phyloP scores from a whole-genome alignment of 2,329 filamentous ascomycete genomes.

The Aspergillus pseudoviridinutans region DNA sequence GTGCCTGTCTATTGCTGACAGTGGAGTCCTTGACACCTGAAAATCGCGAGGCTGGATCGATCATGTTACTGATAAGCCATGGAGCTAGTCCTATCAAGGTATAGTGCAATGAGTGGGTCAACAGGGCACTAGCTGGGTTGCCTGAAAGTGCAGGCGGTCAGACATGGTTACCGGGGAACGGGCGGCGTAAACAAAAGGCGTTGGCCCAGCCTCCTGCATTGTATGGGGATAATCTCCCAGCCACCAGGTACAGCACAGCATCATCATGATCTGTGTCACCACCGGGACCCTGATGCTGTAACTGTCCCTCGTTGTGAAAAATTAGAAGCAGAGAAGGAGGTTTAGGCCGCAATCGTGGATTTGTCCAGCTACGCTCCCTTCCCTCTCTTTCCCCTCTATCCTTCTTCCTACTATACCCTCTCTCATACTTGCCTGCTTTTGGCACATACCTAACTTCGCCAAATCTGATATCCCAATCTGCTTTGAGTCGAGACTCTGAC shows the following conservation, averaged over 20 bases:
- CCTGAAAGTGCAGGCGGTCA: conserved; percentile 26
- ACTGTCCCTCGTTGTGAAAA: conserved; percentile 5
- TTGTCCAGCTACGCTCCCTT: conserved; percentile 36
- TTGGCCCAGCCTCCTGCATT: conserved; percentile 41
- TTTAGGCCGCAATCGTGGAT: conserved; percentile 16
- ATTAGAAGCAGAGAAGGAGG: background rate
- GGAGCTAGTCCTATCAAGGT: conserved; percentile 9
- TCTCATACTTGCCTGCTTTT: conserved; percentile 18
- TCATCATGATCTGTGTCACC: background rate
- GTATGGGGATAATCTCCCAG: background rate
- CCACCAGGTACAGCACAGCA: background rate
- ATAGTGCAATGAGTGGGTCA: conserved; percentile 3
- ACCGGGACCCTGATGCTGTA: background rate
- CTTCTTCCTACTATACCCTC: conserved; percentile 18
- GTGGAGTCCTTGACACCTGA: conserved; percentile 1
- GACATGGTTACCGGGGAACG: conserved; percentile 33
- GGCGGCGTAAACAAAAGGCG: conserved; percentile 37
- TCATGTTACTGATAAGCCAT: conserved; percentile 13
- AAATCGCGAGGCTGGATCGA: conserved; percentile 17
- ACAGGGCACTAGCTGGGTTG: conserved; percentile 6
- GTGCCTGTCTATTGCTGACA: conserved; percentile 1
- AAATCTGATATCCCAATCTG: background rate
- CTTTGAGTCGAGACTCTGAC: conserved; percentile 23
- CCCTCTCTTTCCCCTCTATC: conserved; percentile 17
- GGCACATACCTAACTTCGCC: conserved; percentile 4